Evolutionary conservation across 2,329 filamentous ascomycete genomes (phyloP), one percentile per base, ranked within the genome.

Genomic region (Aureobasidium sp.): DNA sequence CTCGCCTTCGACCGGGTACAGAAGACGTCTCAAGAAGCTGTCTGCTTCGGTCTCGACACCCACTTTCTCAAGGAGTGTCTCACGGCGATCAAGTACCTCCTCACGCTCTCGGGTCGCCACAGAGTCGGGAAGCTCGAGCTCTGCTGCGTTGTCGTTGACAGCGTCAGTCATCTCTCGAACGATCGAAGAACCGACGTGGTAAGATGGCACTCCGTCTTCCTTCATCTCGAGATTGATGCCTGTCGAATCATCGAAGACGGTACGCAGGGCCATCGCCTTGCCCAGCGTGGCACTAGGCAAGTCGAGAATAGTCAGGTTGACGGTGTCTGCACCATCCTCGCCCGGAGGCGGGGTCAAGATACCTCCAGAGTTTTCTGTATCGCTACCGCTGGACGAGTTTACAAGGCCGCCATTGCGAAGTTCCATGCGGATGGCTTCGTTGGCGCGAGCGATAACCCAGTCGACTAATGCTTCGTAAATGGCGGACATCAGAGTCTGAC

Each of bases 191-290:
- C 89, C 89, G 1, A 86, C 86, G 0, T 87, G 69, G 0, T 82
- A 77, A 2, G 95, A 82, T n/a, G 89, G 83, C 0, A 99, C 84
- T 11, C 94, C 94, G 67, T 99, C 94, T 65, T 93, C 88, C 70
- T 93, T 96, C 92, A 99, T 97, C 78, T 99, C 94, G 0, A 88
- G 83, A 68, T 97, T 97, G 77, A 99, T 97, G 57, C 94, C 94
- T 22, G 87, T 80, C n/a, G 81, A 84, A 69, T 97, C 94, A 67
- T 99, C 93, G 69, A 99, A 99, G 39, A 97, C 85, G 15, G 90
- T 90, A 42, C 91, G 89, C 78, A 99, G 85, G 14, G 90, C 86
- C n/a, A 95, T 76, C 0, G 93, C 94, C 75, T 94, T 97, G 63
- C 89, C 91, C 0, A 99, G 80, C 1, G 84, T 81, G 34, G 90